phyloP scores from a whole-genome alignment of 441 rosid species.

The Bruguiera hainesii region DNA sequence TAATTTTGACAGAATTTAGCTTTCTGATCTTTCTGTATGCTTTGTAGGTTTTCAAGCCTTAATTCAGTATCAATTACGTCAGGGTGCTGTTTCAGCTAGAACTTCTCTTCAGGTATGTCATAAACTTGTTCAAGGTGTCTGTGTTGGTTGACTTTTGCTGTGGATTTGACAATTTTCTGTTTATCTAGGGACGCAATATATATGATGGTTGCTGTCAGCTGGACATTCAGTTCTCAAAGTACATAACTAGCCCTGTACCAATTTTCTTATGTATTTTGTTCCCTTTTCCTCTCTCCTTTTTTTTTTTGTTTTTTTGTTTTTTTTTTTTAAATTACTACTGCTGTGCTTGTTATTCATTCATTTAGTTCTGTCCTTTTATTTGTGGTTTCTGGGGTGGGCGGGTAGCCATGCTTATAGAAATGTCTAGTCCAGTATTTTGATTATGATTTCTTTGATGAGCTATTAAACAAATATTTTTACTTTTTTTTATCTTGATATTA shows the following conservation, averaged over 20 bases:
- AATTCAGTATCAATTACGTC: conserved; percentile 77
- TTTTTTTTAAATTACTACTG: too few species aligned
- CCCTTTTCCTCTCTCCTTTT: conserved; percentile 1
- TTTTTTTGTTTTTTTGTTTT: not conserved
- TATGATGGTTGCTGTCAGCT: conserved; percentile 99
- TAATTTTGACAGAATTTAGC: conserved; percentile 15
- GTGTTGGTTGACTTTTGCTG: too few species aligned
- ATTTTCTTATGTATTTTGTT: not conserved
- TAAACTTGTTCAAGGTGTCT: not conserved
- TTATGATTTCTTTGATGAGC: too few species aligned
- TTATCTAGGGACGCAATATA: conserved; percentile 81
- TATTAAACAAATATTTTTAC: not conserved
- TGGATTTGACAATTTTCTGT: not conserved
- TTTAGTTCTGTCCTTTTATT: too few species aligned
- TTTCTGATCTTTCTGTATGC: conserved; percentile 20
- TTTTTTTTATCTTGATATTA: conserved; percentile 7
- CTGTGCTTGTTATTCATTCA: too few species aligned
- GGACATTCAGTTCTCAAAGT: conserved; percentile 98
- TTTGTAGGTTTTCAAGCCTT: conserved; percentile 92
- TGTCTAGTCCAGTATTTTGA: too few species aligned
- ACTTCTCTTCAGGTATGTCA: conserved; percentile 79
- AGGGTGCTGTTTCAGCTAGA: conserved; percentile 76
- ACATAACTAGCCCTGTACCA: conserved; percentile 21
- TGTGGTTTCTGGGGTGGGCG: too few species aligned
- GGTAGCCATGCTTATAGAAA: too few species aligned